Base-by-base conservation (phyloP, 2,329 filamentous ascomycete genomes). In the Phialophora tarda region DNA sequence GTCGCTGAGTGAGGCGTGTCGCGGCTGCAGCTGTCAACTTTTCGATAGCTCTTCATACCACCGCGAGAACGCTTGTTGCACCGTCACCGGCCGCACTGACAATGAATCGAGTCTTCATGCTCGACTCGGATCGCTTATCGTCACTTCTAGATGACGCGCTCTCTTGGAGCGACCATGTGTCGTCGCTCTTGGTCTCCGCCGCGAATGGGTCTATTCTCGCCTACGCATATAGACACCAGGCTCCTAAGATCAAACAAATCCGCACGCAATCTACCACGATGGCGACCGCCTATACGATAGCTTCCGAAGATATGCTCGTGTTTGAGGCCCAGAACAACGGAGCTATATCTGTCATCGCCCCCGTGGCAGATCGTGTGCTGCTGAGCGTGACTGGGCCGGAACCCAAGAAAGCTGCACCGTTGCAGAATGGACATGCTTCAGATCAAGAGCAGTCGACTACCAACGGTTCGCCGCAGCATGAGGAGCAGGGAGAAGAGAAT, bases 241-340 rank as follows among this genome's bases (percentile, higher is more conserved):
- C 67, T 23, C 72, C 71, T 12, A 66, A 68, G 12, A 71, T 73
- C 58, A 72, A 71, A 57, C 64, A 59, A 12, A 71, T 73, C 54
- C 71, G 72, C 28, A 72, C 72, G n/a, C 66, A 70, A 58, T 71
- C 71, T 17, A 73, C 72, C 7, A 73, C 72, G 32, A 69, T 70
- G 59, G 70, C 71, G 12, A 68, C 72, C 50, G 72, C 72, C n/a
- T 73, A 72, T 59, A 67, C 72, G 10, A 67, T 72, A 21, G 71
- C 72, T 3, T 68, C 66, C 1, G 70, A 73, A 54, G 72, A 73
- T 32, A 58, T 61, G 1, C 66, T 73, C 12, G 70, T 73, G 24
- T 72, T 72, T 62, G 72, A 73, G 64, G 71, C 72, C 48, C 72
- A 72, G 55, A 68, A 68, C 48, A 69, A 64, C 41, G 66, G 70